Evolutionary conservation across 768 basidiomycete species (phyloP).

Genomic region (Russula virescens): DNA sequence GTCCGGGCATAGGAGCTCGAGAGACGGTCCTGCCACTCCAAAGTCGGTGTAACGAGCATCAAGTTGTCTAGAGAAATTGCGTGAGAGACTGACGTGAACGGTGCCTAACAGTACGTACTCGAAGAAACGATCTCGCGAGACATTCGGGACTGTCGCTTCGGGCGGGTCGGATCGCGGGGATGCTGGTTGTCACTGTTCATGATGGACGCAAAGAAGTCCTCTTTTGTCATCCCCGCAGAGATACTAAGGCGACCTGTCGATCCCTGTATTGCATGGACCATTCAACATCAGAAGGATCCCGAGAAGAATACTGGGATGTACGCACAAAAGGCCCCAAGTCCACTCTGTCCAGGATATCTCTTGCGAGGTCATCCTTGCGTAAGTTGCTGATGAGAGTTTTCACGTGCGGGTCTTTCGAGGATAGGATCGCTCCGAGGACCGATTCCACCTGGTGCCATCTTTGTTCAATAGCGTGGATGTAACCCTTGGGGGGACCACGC

Average conservation of each 20-base stretch:
- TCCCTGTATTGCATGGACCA: slow-evolving; percentile 40
- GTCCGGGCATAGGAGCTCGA: slow-evolving; percentile 45
- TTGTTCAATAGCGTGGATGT: slow-evolving; percentile 90
- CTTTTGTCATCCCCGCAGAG: slow-evolving; percentile 59
- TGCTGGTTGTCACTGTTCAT: slow-evolving; percentile 48
- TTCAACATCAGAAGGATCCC: slow-evolving; percentile 6
- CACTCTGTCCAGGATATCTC: slow-evolving; percentile 70
- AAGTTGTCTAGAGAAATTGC: slow-evolving; percentile 42
- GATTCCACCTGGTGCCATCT: slow-evolving; percentile 91
- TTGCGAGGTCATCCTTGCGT: slow-evolving; percentile 66
- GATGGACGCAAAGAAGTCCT: slow-evolving; percentile 74
- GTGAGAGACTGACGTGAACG: background rate
- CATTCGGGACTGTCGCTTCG: slow-evolving; percentile 67
- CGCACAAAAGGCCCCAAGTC: slow-evolving; percentile 76
- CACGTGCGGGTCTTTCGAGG: slow-evolving; percentile 61
- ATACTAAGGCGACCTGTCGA: slow-evolving; percentile 61
- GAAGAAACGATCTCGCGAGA: slow-evolving; percentile 78
- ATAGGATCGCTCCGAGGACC: slow-evolving; percentile 74
- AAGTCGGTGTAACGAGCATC: slow-evolving; percentile 57
- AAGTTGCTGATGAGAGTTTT: slow-evolving; percentile 58
- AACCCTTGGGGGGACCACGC: slow-evolving; percentile 83
- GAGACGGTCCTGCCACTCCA: slow-evolving; percentile 75
- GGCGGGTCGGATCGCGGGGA: slow-evolving; percentile 50
- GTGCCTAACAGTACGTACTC: slow-evolving; percentile 35
- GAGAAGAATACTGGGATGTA: slow-evolving; percentile 1